Evolutionary conservation across 805 yeast genomes (phyloP), one percentile per base, ranked within the genome.

Genomic region (Grigorovia jiainica): DNA sequence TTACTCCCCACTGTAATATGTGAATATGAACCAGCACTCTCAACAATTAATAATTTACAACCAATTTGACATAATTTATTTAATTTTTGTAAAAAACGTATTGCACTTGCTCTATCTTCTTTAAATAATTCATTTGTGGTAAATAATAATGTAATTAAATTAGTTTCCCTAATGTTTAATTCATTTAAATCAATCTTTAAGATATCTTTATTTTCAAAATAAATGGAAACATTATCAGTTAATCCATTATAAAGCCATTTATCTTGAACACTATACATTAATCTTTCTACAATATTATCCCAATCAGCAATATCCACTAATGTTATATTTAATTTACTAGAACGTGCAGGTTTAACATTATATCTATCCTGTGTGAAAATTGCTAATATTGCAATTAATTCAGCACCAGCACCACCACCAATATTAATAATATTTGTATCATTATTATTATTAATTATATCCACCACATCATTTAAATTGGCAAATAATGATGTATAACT

Each of bases 401-500:
- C 96, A 2, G 87, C 84, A 4, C 90, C 85, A 0, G 95, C 95
- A 29, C 96, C 96, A 19, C 94, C 95, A 16, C 95, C 96, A 30
- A 87, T 69, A 51, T 81, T 75, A 29, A 86, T 57, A 0, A 79
- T 73, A 3, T 64, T 54, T 13, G 58, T 52, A 6, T 53, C 54
- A 4, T 33, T 40, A 15, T 29, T 42, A 15, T 46, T 43, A 27
- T 43, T 20, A 15, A 51, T 43, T 3, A 63, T 52, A 7, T 57
- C 48, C 1, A 34, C 37, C 15, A 54, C 62, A 31, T 57, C 56
- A 9, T 39, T 61, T 23, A 81, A 62, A 11, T 73, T 65, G 1
- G 76, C 67, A 50, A 86, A 79, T 18, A 87, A 66, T 1, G 87
- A 75, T 2, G 82, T 60, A 56, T 87, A 87, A 0, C 86, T 78